Conservation (phyloP, 192 early-diverging fungal species). For the Umbelopsis ramanniana region DNA sequence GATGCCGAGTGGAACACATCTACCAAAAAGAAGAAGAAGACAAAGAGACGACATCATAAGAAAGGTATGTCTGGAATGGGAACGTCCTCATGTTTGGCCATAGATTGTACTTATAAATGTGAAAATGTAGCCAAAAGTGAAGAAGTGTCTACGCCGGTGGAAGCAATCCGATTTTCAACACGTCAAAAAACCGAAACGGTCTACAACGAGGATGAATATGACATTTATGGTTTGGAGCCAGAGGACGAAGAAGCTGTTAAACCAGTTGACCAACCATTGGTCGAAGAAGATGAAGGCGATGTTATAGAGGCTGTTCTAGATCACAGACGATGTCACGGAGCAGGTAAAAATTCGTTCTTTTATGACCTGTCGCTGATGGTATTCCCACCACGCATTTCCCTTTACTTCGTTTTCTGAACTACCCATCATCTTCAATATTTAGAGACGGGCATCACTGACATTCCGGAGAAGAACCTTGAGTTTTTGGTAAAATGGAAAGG, state of each 20-base stretch:
- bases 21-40: conserved; percentile 7
- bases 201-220: conserved; percentile 51
- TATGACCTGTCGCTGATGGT: too few species aligned
- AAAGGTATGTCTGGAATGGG: not conserved
- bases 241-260: conserved; percentile 40
- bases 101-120: not conserved
- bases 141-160: conserved; percentile 19
- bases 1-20: conserved; percentile 8
- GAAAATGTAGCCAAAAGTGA: not conserved
- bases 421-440: not conserved
- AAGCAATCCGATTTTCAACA: conserved; percentile 43
- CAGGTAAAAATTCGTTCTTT: conserved; percentile 25
- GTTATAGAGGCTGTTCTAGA: conserved; percentile 63
- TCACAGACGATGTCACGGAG: conserved; percentile 40
- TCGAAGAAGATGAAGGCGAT: conserved; percentile 54
- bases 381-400: too few species aligned
- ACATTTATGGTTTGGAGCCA: conserved; percentile 32
- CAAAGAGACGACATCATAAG: not conserved
- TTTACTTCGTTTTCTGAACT: too few species aligned
- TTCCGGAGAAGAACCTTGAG: conserved; percentile 65
- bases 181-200: conserved; percentile 35
- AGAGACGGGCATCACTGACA: conserved; percentile 44
- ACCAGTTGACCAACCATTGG: conserved; percentile 16
- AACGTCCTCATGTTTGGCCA: not conserved
- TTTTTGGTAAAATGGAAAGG: conserved; percentile 96